Evolutionary conservation across 2,329 filamentous ascomycete genomes (phyloP).

Genomic region (Diaporthe vaccinii): DNA sequence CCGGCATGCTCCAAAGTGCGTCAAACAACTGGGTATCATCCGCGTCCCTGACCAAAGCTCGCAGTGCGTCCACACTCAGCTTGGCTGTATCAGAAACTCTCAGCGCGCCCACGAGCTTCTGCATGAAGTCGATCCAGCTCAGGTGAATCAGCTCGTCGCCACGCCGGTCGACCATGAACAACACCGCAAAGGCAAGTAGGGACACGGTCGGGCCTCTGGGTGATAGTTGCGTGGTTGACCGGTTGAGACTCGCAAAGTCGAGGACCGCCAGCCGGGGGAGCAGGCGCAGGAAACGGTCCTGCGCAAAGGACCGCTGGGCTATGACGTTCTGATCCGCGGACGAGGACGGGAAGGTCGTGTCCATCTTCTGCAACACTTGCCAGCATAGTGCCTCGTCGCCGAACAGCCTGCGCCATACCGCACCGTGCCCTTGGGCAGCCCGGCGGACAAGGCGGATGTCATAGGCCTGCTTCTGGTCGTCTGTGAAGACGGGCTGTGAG

Average conservation of each 20-base stretch:
- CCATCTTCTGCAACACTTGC: constrained; percentile 35
- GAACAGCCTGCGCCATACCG: constrained; percentile 68
- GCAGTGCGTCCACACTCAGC: constrained; percentile 52
- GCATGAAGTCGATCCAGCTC: constrained; percentile 67
- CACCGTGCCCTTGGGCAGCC: constrained; percentile 61
- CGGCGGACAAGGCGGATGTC: constrained; percentile 47
- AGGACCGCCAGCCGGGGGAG: constrained; percentile 64
- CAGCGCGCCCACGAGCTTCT: constrained; percentile 63
- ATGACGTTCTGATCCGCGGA: constrained; percentile 48
- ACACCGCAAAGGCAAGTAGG: constrained; percentile 64
- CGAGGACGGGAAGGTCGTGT: constrained; percentile 30
- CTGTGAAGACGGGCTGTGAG: constrained; percentile 46
- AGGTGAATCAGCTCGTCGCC: constrained; percentile 64
- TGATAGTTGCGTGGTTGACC: constrained; percentile 50
- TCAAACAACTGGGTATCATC: constrained; percentile 55
- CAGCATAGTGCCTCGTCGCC: constrained; percentile 53
- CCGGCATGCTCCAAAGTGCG: constrained; percentile 58
- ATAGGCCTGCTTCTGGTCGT: constrained; percentile 41
- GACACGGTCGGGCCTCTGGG: constrained; percentile 44
- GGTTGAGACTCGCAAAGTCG: constrained; percentile 57
- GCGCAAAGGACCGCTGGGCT: constrained; percentile 62
- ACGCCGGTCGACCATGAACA: constrained; percentile 63
- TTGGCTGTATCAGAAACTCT: constrained; percentile 53
- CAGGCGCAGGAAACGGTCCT: constrained; percentile 66
- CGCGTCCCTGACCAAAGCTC: constrained; percentile 57